These are phyloP conservation scores for Colletotrichum noveboracense DNA, from an alignment of 2,329 filamentous ascomycete species.

Conservation along the genomic window DNA sequence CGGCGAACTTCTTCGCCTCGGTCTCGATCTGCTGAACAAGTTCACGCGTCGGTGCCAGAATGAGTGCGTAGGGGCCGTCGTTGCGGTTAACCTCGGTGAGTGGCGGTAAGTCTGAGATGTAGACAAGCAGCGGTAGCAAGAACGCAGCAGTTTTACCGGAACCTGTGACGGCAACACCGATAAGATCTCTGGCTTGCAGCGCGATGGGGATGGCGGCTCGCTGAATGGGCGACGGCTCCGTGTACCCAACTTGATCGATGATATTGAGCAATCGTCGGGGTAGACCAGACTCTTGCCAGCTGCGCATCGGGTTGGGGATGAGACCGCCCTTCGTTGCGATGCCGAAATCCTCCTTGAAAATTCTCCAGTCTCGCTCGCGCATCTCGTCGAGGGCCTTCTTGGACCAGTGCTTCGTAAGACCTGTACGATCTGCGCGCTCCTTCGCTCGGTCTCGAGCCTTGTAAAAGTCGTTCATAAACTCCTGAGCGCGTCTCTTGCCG, in stretches of 20 bases:
- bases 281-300: slow-evolving; percentile 84
- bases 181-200: slow-evolving; percentile 90
- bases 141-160: slow-evolving; percentile 98
- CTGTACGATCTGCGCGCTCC: slow-evolving; percentile 74
- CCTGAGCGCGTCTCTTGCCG: slow-evolving; percentile 76
- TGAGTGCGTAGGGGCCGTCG: slow-evolving; percentile 96
- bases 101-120: slow-evolving; percentile 89
- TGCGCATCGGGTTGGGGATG: slow-evolving; percentile 96
- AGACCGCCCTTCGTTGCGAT: slow-evolving; percentile 92
- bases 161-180: slow-evolving; percentile 96
- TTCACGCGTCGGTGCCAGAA: slow-evolving; percentile 95
- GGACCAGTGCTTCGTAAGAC: slow-evolving; percentile 92
- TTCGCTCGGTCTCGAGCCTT: slow-evolving; percentile 65
- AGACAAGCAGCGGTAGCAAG: slow-evolving; percentile 87
- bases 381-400: slow-evolving; percentile 92
- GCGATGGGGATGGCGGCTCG: slow-evolving; percentile 95
- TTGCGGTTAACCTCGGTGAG: slow-evolving; percentile 87
- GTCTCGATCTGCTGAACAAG: slow-evolving; percentile 96
- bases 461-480: slow-evolving; percentile 84
- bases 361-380: slow-evolving; percentile 98
- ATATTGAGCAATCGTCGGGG: slow-evolving; percentile 81
- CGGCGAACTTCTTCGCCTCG: slow-evolving; percentile 91
- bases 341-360: slow-evolving; percentile 99
- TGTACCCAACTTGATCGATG: slow-evolving; percentile 85
- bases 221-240: slow-evolving; percentile 90